Conservation (phyloP, 2,329 filamentous ascomycete species). For the Trichophyton simii region DNA sequence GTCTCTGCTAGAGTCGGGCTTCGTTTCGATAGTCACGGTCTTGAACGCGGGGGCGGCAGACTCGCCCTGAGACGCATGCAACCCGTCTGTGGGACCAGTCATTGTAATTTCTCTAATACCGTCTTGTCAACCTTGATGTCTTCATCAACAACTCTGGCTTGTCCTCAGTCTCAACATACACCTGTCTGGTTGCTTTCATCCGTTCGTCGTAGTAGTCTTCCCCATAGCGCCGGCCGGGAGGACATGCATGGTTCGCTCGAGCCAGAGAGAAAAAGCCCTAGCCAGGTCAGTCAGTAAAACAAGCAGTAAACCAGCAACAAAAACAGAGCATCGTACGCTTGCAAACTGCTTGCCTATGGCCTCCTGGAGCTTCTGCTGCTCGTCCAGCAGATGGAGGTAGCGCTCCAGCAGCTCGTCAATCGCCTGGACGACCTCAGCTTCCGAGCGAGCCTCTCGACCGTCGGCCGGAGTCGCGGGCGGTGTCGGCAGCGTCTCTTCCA, state of each 20-base stretch:
- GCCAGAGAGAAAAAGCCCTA: constrained; percentile 38
- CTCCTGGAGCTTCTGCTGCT: constrained; percentile 30
- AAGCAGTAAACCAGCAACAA: no score
- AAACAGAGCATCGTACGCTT: constrained; percentile 21
- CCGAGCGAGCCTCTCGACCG: constrained; percentile 12
- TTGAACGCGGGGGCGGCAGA: background rate
- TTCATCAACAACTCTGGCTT: background rate
- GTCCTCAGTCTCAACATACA: constrained; percentile 19
- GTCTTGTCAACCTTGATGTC: background rate
- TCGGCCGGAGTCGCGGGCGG: constrained; percentile 14
- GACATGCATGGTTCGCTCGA: constrained; percentile 37
- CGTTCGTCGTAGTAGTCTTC: constrained; percentile 40
- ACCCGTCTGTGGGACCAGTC: background rate
- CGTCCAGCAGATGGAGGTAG: constrained; percentile 33
- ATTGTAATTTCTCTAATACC: background rate
- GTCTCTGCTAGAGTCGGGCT: background rate
- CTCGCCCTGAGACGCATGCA: background rate
- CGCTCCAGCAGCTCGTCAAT: constrained; percentile 32
- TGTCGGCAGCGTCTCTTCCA: constrained; percentile 10
- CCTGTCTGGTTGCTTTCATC: constrained; percentile 36
- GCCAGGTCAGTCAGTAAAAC: constrained; percentile 7
- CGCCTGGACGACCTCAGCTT: constrained; percentile 20
- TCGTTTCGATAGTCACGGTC: background rate
- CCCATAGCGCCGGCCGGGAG: constrained; percentile 35
- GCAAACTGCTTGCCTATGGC: constrained; percentile 28